A percentile compares a stretch with the other conserved stretches of the same genome.
These are phyloP conservation scores for Gracilaria caudata DNA, from an alignment of 23 red algal genomes.

Conservation along the genomic window DNA sequence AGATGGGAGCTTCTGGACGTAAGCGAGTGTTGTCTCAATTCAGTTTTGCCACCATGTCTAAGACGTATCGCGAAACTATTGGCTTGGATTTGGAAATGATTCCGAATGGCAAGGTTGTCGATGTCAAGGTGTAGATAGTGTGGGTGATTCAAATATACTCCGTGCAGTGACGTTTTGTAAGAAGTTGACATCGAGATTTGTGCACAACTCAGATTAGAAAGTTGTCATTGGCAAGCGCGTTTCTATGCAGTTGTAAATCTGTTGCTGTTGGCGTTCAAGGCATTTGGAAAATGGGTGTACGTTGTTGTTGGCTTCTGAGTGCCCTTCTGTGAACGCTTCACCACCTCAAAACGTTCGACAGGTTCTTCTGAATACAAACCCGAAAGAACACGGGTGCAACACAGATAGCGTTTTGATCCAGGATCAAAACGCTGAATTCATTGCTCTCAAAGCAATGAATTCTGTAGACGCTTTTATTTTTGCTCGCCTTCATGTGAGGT, in stretches of 20 bases:
- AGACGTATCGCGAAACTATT: conserved; percentile 88
- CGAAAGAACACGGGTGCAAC: no score
- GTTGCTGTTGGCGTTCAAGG: not conserved
- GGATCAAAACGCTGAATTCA: no score
- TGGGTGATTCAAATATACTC: not conserved
- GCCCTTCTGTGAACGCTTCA: no score
- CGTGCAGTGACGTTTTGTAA: not conserved
- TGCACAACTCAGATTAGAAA: not conserved
- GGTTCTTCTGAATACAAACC: no score
- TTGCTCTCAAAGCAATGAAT: no score
- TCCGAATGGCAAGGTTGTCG: not conserved
- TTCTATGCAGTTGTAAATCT: not conserved
- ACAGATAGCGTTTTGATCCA: no score
- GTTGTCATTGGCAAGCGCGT: not conserved
- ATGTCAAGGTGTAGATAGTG: not conserved
- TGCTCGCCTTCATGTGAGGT: no score
- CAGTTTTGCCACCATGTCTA: conserved; percentile 87
- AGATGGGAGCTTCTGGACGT: conserved; percentile 85
- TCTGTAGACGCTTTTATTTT: no score
- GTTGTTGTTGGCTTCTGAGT: no score
- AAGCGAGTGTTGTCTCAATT: conserved; percentile 92
- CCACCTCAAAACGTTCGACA: no score
- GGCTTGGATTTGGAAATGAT: conserved; percentile 54
- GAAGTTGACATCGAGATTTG: not conserved
- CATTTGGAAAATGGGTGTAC: no score